These are phyloP conservation scores for Hericium erinaceus DNA, from an alignment of 768 basidiomycete species.

Conservation along the genomic window DNA sequence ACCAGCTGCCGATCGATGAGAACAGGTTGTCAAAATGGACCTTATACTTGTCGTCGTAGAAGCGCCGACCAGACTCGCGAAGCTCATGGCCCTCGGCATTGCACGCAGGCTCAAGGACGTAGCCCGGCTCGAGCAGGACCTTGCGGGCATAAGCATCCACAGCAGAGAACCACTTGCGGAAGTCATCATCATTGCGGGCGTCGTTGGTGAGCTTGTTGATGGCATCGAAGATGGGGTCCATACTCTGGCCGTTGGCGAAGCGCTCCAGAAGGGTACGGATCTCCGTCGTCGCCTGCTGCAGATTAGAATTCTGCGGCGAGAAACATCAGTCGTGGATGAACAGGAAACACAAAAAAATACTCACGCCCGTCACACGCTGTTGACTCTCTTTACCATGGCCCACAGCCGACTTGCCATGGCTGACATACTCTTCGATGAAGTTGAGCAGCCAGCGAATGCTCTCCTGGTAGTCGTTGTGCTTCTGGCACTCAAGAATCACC, in stretches of 20 bases:
- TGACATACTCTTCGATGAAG: constrained; percentile 52
- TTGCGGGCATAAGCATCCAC: constrained; percentile 60
- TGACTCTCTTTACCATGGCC: constrained; percentile 23
- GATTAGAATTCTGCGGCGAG: constrained; percentile 36
- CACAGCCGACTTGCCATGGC: constrained; percentile 35
- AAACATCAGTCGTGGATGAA: constrained; percentile 13
- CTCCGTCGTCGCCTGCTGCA: constrained; percentile 50
- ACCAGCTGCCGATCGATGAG: constrained; percentile 64
- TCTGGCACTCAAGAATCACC: constrained; percentile 87
- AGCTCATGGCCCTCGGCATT: constrained; percentile 54
- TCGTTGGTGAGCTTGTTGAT: constrained; percentile 67
- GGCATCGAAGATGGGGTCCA: constrained; percentile 62
- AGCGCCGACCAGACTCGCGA: constrained; percentile 60
- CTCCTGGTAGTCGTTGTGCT: constrained; percentile 84
- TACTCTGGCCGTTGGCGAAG: constrained; percentile 68
- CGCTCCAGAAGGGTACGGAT: constrained; percentile 82
- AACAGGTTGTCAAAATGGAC: constrained; percentile 76
- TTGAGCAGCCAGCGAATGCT: constrained; percentile 66
- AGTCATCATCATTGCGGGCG: constrained; percentile 60
- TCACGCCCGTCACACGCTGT: constrained; percentile 17
- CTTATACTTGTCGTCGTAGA: constrained; percentile 71
- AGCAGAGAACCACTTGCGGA: constrained; percentile 63
- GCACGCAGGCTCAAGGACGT: constrained; percentile 72
- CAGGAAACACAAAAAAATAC: constrained; percentile 6
- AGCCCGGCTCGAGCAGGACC: constrained; percentile 74